Conservation (phyloP, 331 rosid genomes). For the Telfairia occidentalis region DNA sequence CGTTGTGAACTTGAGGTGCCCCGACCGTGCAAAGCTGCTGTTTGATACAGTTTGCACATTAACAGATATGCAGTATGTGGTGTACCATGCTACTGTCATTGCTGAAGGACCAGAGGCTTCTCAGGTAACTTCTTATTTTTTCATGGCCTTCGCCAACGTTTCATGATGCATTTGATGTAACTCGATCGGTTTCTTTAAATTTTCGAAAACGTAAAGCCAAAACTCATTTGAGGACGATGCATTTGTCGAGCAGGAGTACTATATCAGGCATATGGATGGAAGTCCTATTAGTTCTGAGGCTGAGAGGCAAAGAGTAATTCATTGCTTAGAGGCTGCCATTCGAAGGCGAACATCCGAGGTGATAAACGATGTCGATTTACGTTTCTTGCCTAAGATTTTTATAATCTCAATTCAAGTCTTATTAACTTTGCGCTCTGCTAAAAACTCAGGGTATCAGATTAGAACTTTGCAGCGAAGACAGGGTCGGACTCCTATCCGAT, state of each 20-base stretch:
- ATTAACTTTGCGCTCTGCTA: constrained; percentile 8
- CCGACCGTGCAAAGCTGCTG: constrained; percentile 74
- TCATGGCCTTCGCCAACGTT: neutral
- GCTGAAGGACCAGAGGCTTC: constrained; percentile 90
- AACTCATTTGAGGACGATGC: neutral
- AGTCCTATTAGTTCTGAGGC: constrained; percentile 83
- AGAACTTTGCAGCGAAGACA: constrained; percentile 76
- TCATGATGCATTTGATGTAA: neutral
- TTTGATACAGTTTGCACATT: constrained; percentile 88
- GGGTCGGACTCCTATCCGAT: constrained; percentile 77
- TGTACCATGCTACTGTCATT: constrained; percentile 75
- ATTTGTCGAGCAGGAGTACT: constrained; percentile 52
- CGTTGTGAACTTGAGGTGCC: constrained; percentile 82
- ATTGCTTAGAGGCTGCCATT: constrained; percentile 93
- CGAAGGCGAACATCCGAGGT: constrained; percentile 83
- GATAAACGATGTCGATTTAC: neutral
- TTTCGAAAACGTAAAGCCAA: neutral
- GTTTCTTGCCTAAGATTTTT: neutral
- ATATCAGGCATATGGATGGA: constrained; percentile 83
- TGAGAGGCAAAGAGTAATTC: constrained; percentile 85
- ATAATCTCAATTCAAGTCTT: neutral
- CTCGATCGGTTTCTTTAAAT: neutral
- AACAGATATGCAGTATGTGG: constrained; percentile 96
- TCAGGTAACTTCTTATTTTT: constrained; percentile 46
- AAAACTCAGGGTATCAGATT: constrained; percentile 67